These are phyloP conservation scores for Flaveria sonorensis DNA, from an alignment of 129 eudicot genomes.

Conservation along the genomic window DNA sequence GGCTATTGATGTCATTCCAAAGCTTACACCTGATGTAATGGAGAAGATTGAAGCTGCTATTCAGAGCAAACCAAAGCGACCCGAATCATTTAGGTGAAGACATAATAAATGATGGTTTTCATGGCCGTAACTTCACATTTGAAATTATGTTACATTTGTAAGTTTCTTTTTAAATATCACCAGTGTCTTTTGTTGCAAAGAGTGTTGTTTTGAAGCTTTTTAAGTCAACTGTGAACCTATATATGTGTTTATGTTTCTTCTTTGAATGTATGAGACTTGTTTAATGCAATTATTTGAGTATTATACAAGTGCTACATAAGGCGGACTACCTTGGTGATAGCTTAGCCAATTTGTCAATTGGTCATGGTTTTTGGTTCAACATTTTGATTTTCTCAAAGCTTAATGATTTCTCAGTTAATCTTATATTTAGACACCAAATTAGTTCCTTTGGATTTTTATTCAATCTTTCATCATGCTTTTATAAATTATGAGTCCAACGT, in stretches of 20 bases:
- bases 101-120: not conserved
- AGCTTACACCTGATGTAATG: constrained; percentile 72
- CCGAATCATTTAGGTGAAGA: constrained; percentile 73
- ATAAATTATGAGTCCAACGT: too few species aligned
- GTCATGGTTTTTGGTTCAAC: too few species aligned
- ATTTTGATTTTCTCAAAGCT: too few species aligned
- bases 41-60: constrained; percentile 85
- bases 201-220: not conserved
- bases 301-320: not conserved
- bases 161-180: not conserved
- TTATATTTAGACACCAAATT: too few species aligned
- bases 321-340: too few species aligned
- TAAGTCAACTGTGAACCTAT: not conserved
- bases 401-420: too few species aligned
- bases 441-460: too few species aligned
- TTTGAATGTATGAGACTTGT: not conserved
- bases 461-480: too few species aligned
- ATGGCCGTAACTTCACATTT: not conserved
- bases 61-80: constrained; percentile 90
- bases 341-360: too few species aligned
- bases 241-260: not conserved
- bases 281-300: not conserved
- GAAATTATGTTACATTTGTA: not conserved
- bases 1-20: constrained; percentile 69
- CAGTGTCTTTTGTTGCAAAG: not conserved